These are phyloP conservation scores for Mycena chlorophos DNA, from an alignment of 768 basidiomycete species.

Conservation along the genomic window DNA sequence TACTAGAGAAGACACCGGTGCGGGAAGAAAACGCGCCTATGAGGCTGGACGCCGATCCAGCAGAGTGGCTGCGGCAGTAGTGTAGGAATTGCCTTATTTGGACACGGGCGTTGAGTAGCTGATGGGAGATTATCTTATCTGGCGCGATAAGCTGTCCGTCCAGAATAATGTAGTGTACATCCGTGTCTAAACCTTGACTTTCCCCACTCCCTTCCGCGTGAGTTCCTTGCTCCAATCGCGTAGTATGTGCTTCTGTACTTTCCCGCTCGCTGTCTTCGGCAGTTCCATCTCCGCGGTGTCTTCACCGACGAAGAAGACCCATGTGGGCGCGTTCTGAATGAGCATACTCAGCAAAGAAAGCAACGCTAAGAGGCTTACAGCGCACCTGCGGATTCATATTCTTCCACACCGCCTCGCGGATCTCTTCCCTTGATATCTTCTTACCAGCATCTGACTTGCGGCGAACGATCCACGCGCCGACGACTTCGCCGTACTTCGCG, in stretches of 20 bases:
- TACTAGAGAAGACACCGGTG: constrained; percentile 44
- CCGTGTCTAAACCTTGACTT: constrained; percentile 1
- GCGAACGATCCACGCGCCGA: constrained; percentile 75
- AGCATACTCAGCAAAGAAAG: constrained; percentile 1
- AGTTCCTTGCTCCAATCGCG: constrained; percentile 66
- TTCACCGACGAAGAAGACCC: constrained; percentile 83
- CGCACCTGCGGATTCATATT: constrained; percentile 80
- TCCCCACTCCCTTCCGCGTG: constrained; percentile 46
- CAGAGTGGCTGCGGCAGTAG: constrained; percentile 27
- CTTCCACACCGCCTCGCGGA: constrained; percentile 52
- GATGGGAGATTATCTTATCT: too few relatives aligned
- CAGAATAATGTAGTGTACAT: too few relatives aligned
- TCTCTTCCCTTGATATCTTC: constrained; percentile 47
- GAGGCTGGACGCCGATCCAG: constrained; percentile 28
- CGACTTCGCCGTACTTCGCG: constrained; percentile 68
- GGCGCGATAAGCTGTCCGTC: too few relatives aligned
- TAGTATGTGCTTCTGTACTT: constrained; percentile 80
- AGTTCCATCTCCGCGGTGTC: constrained; percentile 57
- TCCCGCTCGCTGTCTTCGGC: constrained; percentile 86
- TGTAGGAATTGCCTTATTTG: background rate
- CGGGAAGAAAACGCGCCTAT: constrained; percentile 38
- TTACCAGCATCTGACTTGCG: constrained; percentile 34
- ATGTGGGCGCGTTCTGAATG: constrained; percentile 68
- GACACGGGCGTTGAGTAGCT: background rate
- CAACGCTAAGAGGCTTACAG: constrained; percentile 2